These are phyloP conservation scores for Funneliformis geosporum DNA, from an alignment of 192 early-diverging fungal species.

Conservation along the genomic window DNA sequence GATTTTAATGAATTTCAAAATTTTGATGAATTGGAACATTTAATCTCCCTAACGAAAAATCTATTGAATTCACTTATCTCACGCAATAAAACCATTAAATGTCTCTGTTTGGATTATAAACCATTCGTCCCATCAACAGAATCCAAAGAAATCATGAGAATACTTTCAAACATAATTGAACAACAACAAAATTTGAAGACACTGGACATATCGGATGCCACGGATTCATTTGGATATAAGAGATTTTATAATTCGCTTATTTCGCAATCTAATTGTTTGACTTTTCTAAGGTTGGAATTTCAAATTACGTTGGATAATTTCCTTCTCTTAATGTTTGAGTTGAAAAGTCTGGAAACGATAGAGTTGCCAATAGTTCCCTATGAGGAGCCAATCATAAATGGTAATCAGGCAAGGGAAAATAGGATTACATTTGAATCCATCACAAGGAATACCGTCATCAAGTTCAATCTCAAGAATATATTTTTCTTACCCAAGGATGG, in stretches of 20 bases:
- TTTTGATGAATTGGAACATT: neutral
- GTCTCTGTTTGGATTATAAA: neutral
- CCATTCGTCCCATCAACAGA: neutral
- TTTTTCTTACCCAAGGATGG: neutral
- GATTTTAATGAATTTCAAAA: neutral
- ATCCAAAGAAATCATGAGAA: neutral
- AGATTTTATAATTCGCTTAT: neutral
- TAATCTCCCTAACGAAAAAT: neutral
- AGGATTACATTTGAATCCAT: neutral
- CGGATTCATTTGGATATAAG: neutral
- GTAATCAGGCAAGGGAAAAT: neutral
- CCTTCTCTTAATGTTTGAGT: neutral
- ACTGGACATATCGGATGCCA: neutral
- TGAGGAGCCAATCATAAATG: neutral
- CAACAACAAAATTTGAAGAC: neutral
- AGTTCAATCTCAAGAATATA: neutral
- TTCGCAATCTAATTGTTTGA: neutral
- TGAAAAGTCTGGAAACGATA: neutral
- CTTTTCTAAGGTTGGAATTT: neutral
- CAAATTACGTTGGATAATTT: neutral
- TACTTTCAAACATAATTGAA: neutral
- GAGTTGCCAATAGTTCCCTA: neutral
- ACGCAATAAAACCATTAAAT: neutral
- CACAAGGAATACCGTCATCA: neutral
- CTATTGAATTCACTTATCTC: neutral